Conservation (phyloP, 2,329 filamentous ascomycete genomes). For the Fusarium cicatricum region DNA sequence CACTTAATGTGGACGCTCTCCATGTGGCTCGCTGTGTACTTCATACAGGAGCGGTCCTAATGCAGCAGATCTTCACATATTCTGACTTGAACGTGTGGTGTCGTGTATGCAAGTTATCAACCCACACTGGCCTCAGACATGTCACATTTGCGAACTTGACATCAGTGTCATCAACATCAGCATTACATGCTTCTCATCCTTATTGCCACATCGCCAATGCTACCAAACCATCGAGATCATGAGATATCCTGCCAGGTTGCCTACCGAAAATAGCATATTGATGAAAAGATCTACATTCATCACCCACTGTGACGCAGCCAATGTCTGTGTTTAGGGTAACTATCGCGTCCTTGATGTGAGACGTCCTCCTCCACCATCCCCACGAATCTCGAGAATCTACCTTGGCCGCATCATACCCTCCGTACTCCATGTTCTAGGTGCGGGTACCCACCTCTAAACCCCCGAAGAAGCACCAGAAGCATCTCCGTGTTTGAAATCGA, state of each 20-base stretch:
- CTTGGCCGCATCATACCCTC: constrained; percentile 6
- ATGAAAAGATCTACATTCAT: background rate
- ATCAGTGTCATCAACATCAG: background rate
- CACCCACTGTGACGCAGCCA: background rate
- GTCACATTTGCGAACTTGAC: background rate
- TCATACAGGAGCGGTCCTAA: background rate
- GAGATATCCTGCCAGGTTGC: background rate
- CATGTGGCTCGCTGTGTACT: background rate
- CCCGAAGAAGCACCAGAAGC: constrained; percentile 27
- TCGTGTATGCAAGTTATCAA: constrained; percentile 4
- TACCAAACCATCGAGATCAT: background rate
- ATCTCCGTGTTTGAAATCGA: constrained; percentile 20
- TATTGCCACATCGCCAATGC: constrained; percentile 8
- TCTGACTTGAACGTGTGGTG: background rate
- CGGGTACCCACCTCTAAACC: constrained; percentile 13
- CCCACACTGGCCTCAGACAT: background rate
- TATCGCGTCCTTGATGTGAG: too few relatives aligned
- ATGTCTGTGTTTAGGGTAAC: background rate
- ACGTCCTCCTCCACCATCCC: background rate
- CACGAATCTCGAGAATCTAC: constrained; percentile 4
- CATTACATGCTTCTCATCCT: constrained; percentile 1
- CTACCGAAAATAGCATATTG: constrained; percentile 2
- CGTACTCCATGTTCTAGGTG: constrained; percentile 10
- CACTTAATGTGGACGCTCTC: constrained; percentile 1
- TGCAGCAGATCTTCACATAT: background rate